phyloP scores from a whole-genome alignment of 129 eudicot genomes.

The Centella asiatica region DNA sequence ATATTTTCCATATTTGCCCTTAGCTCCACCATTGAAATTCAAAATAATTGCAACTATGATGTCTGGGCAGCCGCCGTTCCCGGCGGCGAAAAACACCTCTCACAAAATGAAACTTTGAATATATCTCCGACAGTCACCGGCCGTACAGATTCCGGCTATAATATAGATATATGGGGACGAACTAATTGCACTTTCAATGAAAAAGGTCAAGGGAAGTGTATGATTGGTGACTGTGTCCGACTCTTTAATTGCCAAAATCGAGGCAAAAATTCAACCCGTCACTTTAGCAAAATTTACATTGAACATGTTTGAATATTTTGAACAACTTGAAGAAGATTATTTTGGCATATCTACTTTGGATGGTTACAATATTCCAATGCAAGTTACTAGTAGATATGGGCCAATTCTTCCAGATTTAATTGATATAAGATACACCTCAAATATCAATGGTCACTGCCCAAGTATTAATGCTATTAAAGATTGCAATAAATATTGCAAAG shows the following conservation, averaged over 20 bases:
- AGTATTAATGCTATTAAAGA: no score
- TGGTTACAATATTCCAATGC: background rate
- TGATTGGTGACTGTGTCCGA: background rate
- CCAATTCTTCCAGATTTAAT: no score
- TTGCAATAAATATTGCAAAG: background rate
- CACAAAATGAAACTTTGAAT: background rate
- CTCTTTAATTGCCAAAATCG: background rate
- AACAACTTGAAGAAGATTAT: no score
- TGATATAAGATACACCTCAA: background rate
- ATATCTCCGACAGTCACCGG: background rate
- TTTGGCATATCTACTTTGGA: no score
- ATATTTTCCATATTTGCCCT: background rate
- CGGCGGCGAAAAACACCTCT: background rate
- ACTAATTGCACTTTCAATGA: background rate
- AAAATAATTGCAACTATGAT: background rate
- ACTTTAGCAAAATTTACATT: no score
- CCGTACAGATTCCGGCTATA: no score
- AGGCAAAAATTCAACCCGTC: no score
- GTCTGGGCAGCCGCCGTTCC: background rate
- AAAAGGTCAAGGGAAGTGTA: background rate
- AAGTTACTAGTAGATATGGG: no score
- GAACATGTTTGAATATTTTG: no score
- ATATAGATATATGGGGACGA: background rate
- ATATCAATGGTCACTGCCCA: background rate
- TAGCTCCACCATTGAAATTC: background rate